Evolutionary conservation across 768 basidiomycete genomes (phyloP).

Genomic region (Leccinum subgranulosum): DNA sequence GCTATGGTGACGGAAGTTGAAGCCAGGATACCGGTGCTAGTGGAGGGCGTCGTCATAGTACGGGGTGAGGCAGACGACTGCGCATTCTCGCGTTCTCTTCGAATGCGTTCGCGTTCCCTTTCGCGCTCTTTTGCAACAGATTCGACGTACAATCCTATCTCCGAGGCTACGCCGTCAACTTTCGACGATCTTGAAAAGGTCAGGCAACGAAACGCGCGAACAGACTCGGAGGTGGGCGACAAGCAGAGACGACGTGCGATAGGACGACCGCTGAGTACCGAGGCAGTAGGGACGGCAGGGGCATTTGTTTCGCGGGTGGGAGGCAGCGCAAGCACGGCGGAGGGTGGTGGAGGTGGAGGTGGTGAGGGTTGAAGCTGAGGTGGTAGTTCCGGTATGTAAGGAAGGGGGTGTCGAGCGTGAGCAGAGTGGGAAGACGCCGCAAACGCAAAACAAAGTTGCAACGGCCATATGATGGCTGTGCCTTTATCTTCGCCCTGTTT

Average conservation of each 20-base stretch:
- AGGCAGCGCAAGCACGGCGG: conserved; percentile 25
- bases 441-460: conserved; percentile 52
- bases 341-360: conserved; percentile 36
- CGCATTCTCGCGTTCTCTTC: conserved; percentile 57
- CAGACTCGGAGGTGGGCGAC: conserved; percentile 37
- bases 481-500: conserved; percentile 81
- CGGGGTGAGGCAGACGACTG: conserved; percentile 29
- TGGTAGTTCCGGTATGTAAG: conserved; percentile 62
- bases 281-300: background rate
- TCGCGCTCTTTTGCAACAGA: conserved; percentile 74
- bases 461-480: conserved; percentile 69
- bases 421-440: conserved; percentile 33
- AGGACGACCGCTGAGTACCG: conserved; percentile 21
- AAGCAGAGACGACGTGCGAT: conserved; percentile 33
- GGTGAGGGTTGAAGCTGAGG: conserved; percentile 57
- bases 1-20: conserved; percentile 10
- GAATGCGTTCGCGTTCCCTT: conserved; percentile 69
- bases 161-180: conserved; percentile 51
- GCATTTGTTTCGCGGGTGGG: conserved; percentile 11
- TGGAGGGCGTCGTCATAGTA: conserved; percentile 20
- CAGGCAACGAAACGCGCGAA: conserved; percentile 47
- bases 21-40: conserved; percentile 8
- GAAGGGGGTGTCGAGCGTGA: conserved; percentile 42
- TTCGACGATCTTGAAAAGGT: conserved; percentile 50
- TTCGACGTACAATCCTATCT: conserved; percentile 72